Evolutionary conservation across 352 stramenopile species (phyloP).

Genomic region (Phytophthora pinifolia): DNA sequence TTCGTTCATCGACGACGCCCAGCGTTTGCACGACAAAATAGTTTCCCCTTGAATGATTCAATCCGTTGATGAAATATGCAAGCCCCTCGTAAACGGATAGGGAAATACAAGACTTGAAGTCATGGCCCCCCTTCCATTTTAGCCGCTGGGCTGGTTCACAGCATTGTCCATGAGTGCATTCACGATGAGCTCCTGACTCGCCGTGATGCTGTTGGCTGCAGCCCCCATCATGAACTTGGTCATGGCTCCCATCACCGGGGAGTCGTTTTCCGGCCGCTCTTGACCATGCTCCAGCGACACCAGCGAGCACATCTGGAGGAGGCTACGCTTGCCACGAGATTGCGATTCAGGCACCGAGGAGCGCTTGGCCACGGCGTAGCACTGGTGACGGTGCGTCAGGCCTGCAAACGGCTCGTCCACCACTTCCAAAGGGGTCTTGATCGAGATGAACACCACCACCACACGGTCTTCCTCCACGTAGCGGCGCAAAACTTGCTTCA

Average conservation of each 20-base stretch:
- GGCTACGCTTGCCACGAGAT: slow-evolving; percentile 28
- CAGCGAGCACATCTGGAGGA: slow-evolving; percentile 54
- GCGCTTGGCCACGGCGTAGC: slow-evolving; percentile 34
- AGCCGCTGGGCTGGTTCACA: slow-evolving; percentile 17
- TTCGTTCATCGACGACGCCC: too few species aligned
- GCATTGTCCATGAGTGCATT: slow-evolving; percentile 36
- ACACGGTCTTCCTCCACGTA: slow-evolving; percentile 37
- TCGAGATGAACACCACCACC: slow-evolving; percentile 35
- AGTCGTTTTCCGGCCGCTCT: slow-evolving; percentile 30
- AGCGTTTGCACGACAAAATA: too few species aligned
- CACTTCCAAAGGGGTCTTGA: slow-evolving; percentile 34
- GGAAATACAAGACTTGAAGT: neutral
- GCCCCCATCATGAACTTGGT: slow-evolving; percentile 44
- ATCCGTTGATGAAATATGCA: slow-evolving; percentile 2
- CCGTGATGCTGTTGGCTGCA: slow-evolving; percentile 33
- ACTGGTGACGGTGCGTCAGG: slow-evolving; percentile 34
- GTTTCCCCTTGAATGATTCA: neutral
- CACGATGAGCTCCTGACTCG: slow-evolving; percentile 39
- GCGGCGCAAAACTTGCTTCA: slow-evolving; percentile 36
- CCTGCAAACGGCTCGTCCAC: slow-evolving; percentile 33
- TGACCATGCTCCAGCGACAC: slow-evolving; percentile 34
- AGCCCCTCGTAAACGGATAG: neutral
- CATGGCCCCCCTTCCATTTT: neutral
- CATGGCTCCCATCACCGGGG: slow-evolving; percentile 33
- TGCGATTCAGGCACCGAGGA: slow-evolving; percentile 21